Percentiles rank a stretch among this genome's conserved stretches.
phyloP scores from a whole-genome alignment of 1,139 yeast genomes.

The Tardiomyces depauwii region DNA sequence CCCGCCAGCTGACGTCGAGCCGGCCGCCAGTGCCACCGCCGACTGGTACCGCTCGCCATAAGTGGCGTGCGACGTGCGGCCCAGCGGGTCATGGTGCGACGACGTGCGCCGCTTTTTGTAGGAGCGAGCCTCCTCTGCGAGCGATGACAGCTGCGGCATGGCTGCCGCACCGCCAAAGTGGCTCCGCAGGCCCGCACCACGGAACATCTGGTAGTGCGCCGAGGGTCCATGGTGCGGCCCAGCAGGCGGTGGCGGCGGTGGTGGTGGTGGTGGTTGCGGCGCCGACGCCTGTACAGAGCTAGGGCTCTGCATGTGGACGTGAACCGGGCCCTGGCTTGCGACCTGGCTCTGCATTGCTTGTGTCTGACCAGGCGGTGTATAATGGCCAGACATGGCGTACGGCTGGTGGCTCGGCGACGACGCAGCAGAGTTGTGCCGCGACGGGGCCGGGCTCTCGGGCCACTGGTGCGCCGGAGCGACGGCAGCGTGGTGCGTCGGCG shows the following conservation, averaged over 20 bases:
- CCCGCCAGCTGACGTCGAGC: conserved; percentile 1
- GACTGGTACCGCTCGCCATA: conserved; percentile 16
- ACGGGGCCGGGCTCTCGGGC: neutral
- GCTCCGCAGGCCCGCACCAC: neutral
- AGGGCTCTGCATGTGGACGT: no score
- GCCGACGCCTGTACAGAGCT: no score
- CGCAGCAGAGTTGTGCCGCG: neutral
- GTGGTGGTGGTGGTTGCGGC: no score
- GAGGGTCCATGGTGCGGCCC: neutral
- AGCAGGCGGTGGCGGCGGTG: no score
- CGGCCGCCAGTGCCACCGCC: conserved; percentile 14
- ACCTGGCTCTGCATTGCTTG: no score
- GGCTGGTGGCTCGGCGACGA: neutral
- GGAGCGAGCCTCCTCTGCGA: neutral
- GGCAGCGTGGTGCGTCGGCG: conserved; percentile 1
- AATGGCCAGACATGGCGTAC: neutral
- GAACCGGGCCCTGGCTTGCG: no score
- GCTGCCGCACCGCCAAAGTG: neutral
- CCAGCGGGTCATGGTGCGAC: conserved; percentile 21
- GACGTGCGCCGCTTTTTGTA: conserved; percentile 19
- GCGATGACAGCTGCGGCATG: neutral
- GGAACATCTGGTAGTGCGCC: neutral
- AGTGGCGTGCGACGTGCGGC: conserved; percentile 4
- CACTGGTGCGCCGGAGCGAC: neutral
- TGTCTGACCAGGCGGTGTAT: no score